Conservation (phyloP, 1,284 basidiomycete species). For the Phlebopus sp. region DNA sequence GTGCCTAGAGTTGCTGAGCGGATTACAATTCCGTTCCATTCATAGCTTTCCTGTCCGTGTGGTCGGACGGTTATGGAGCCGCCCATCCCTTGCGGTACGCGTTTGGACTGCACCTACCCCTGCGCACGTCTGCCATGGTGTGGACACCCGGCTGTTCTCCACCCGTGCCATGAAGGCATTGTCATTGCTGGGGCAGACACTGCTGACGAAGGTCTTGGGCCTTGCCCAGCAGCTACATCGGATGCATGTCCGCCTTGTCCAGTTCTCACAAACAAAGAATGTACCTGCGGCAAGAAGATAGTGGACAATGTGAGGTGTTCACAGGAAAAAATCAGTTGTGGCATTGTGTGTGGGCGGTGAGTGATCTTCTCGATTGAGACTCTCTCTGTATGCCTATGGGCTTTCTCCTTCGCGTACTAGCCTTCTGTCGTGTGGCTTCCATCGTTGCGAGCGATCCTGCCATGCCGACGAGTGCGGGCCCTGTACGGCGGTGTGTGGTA, state of each 20-base stretch:
- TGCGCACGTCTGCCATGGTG: conserved; percentile 76
- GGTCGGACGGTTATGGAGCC: conserved; percentile 69
- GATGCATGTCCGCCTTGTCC: conserved; percentile 81
- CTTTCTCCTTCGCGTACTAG: conserved; percentile 30
- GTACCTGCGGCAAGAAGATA: conserved; percentile 84
- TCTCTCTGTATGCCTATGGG: neutral
- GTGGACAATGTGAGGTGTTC: conserved; percentile 76
- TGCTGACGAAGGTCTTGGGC: conserved; percentile 21
- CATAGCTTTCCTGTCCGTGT: conserved; percentile 75
- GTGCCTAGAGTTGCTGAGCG: neutral
- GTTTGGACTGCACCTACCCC: conserved; percentile 73
- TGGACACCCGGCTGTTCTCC: conserved; percentile 75
- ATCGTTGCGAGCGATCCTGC: conserved; percentile 77
- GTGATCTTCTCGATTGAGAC: conserved; percentile 19
- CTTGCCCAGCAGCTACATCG: neutral
- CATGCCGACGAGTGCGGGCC: conserved; percentile 77
- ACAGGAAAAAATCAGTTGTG: conserved; percentile 80
- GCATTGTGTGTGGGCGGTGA: conserved; percentile 73
- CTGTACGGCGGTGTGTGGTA: conserved; percentile 78
- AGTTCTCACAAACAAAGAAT: conserved; percentile 72
- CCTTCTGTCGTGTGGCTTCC: conserved; percentile 78
- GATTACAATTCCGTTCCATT: conserved; percentile 7
- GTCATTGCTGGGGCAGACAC: conserved; percentile 26
- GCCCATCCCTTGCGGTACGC: conserved; percentile 76
- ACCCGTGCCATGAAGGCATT: conserved; percentile 70